Conservation (phyloP, 1,284 basidiomycete genomes). For the Heterobasidion occidentale region DNA sequence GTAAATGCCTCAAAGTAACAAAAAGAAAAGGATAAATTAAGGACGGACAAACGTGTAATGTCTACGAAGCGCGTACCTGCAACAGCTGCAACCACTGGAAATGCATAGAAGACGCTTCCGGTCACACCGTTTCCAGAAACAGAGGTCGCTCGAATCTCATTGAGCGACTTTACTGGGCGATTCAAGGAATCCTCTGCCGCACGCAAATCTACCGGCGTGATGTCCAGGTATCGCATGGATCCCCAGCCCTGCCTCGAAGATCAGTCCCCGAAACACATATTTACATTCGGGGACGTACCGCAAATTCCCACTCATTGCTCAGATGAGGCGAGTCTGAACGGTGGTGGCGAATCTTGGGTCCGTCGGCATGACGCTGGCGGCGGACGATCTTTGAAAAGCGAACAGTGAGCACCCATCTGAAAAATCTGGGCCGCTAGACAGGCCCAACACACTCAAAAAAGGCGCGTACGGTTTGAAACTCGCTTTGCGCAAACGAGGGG, state of each 20-base stretch:
- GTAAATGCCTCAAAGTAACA: constrained; percentile 23
- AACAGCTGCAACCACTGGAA: constrained; percentile 55
- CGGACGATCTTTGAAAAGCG: constrained; percentile 9
- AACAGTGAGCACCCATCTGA: background rate
- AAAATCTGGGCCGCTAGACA: background rate
- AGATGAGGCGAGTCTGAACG: constrained; percentile 7
- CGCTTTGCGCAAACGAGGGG: constrained; percentile 14
- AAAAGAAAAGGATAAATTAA: background rate
- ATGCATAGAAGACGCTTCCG: constrained; percentile 64
- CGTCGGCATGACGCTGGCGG: constrained; percentile 10
- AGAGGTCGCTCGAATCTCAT: constrained; percentile 16
- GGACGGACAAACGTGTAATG: background rate
- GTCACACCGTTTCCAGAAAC: constrained; percentile 63
- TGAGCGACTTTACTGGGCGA: constrained; percentile 6
- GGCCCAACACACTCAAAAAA: no score
- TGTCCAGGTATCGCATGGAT: constrained; percentile 11
- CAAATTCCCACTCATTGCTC: constrained; percentile 11
- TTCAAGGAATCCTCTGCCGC: constrained; percentile 5
- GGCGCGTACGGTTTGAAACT: constrained; percentile 11
- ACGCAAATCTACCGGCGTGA: background rate
- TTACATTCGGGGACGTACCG: background rate
- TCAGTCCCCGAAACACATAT: no score
- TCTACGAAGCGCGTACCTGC: constrained; percentile 37
- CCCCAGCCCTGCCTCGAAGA: constrained; percentile 11
- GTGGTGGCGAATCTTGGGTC: constrained; percentile 9